Conservation (phyloP, 1,284 basidiomycete species). For the Bondarzewia mesenterica region DNA sequence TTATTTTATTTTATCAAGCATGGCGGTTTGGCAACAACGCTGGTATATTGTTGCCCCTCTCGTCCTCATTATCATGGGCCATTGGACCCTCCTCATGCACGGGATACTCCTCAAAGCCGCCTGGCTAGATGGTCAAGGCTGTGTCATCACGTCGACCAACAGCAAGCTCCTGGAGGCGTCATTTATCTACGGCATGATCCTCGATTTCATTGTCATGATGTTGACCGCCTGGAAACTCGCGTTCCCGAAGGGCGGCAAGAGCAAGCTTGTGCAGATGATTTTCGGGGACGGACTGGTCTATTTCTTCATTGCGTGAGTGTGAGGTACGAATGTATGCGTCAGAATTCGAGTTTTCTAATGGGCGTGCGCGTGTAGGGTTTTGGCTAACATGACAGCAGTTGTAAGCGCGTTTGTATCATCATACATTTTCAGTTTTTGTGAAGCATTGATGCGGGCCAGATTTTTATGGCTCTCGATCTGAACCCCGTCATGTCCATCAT, state of each 20-base stretch:
- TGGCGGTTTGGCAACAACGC: slow-evolving; percentile 63
- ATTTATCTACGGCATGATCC: slow-evolving; percentile 16
- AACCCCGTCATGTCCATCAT: slow-evolving; percentile 73
- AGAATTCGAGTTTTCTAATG: background rate
- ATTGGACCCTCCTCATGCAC: slow-evolving; percentile 73
- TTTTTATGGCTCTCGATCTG: slow-evolving; percentile 64
- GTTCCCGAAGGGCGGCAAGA: slow-evolving; percentile 25
- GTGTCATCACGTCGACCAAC: slow-evolving; percentile 19
- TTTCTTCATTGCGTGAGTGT: slow-evolving; percentile 62
- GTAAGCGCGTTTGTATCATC: slow-evolving; percentile 23
- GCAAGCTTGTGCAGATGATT: slow-evolving; percentile 52
- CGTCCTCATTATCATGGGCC: slow-evolving; percentile 55
- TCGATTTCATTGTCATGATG: slow-evolving; percentile 22
- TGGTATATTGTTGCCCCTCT: slow-evolving; percentile 50
- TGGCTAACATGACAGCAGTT: slow-evolving; percentile 60
- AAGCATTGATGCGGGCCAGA: slow-evolving; percentile 28
- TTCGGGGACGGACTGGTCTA: slow-evolving; percentile 67
- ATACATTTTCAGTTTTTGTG: background rate
- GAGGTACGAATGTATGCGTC: slow-evolving; percentile 1
- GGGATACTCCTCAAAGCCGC: slow-evolving; percentile 29
- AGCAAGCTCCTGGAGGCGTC: slow-evolving; percentile 17
- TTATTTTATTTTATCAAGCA: slow-evolving; percentile 29
- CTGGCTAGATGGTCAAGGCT: slow-evolving; percentile 15
- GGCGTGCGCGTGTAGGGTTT: slow-evolving; percentile 35
- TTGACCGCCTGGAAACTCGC: slow-evolving; percentile 41